Conservation (phyloP, 768 basidiomycete species). For the Boletus coccyginus region DNA sequence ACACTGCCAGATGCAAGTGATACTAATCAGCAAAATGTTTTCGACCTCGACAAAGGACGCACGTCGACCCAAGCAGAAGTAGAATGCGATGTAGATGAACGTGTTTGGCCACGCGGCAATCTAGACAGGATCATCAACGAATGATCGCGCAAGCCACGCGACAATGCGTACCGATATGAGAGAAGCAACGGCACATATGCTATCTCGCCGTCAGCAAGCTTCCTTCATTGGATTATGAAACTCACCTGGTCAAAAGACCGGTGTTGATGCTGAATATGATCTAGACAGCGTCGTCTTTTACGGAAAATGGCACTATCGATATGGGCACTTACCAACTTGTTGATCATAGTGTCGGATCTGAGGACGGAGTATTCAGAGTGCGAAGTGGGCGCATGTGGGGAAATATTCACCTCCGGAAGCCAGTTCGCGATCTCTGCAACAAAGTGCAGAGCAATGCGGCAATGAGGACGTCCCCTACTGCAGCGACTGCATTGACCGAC, state of each 20-base stretch:
- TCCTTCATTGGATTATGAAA: neutral
- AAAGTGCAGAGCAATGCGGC: constrained; percentile 45
- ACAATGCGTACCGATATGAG: constrained; percentile 45
- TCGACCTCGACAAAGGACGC: constrained; percentile 21
- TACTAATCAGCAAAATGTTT: neutral
- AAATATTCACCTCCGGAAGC: constrained; percentile 42
- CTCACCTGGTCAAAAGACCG: constrained; percentile 29
- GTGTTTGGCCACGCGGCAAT: constrained; percentile 50
- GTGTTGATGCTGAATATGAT: constrained; percentile 55
- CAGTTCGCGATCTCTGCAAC: constrained; percentile 50
- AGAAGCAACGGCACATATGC: constrained; percentile 57
- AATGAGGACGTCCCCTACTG: constrained; percentile 51
- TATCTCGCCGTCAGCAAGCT: neutral
- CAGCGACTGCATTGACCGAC: constrained; percentile 55
- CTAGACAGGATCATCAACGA: constrained; percentile 27
- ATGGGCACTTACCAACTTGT: constrained; percentile 33
- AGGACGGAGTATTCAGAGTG: neutral
- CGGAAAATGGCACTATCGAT: neutral
- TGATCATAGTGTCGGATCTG: constrained; percentile 55
- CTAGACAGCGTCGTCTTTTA: constrained; percentile 14
- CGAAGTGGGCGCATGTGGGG: neutral
- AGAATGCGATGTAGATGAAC: constrained; percentile 63
- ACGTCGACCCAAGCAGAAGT: constrained; percentile 62
- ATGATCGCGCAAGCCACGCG: neutral
- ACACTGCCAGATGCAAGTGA: constrained; percentile 38